Conservation (phyloP, 78 protist species). For the Speleostelium caveatum region DNA sequence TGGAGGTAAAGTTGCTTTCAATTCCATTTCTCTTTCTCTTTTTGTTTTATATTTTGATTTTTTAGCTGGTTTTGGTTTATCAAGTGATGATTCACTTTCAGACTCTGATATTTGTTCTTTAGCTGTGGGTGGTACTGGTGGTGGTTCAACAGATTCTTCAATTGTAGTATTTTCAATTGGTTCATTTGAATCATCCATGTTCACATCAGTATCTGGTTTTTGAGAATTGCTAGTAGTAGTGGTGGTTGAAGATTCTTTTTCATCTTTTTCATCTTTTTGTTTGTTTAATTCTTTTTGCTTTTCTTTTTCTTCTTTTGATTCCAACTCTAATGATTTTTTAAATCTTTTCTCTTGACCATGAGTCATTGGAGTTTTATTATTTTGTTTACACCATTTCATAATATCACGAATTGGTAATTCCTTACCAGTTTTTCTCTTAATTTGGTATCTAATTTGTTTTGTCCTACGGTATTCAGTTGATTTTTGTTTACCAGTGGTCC, state of each 20-base stretch:
- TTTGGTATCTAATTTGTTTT: constrained; percentile 1
- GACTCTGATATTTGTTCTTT: neutral
- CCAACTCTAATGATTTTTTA: neutral
- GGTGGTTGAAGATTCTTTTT: no score
- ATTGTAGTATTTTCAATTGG: neutral
- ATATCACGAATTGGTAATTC: neutral
- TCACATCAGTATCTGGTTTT: neutral
- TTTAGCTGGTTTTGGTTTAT: neutral
- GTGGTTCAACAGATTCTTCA: neutral
- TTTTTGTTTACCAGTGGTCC: constrained; percentile 60
- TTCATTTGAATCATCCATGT: neutral
- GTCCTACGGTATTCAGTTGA: constrained; percentile 45
- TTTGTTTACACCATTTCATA: constrained; percentile 37
- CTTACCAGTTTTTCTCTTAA: neutral
- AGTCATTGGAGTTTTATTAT: constrained; percentile 43
- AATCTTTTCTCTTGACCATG: neutral
- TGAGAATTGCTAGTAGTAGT: no score
- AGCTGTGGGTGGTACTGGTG: neutral
- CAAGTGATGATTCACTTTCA: neutral
- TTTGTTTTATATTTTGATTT: neutral
- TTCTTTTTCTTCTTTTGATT: neutral
- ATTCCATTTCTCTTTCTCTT: neutral
- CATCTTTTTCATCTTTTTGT: neutral
- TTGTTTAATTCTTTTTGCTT: neutral
- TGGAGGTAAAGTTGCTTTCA: constrained; percentile 1